Conservation (phyloP, 129 eudicot species). For the Ambrosia trifida region DNA sequence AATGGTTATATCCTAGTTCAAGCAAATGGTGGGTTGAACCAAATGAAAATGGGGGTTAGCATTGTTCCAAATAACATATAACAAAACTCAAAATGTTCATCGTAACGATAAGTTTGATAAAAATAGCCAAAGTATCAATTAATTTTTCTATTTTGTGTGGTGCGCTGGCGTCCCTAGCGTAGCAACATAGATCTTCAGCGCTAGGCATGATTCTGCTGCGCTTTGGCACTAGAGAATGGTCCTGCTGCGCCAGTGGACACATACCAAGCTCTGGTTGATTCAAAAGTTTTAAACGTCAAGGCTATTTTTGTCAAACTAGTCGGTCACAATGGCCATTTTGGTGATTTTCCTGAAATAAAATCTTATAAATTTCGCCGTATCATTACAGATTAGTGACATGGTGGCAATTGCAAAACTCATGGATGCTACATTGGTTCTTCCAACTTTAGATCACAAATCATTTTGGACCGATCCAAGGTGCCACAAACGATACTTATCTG, state of each 20-base stretch:
- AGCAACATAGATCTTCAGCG: no score
- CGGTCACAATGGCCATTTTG: no score
- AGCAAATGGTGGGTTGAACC: constrained; percentile 67
- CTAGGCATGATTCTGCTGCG: no score
- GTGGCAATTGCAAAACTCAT: constrained; percentile 62
- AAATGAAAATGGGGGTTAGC: constrained; percentile 71
- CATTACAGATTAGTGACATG: constrained; percentile 63
- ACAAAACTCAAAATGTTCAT: no score
- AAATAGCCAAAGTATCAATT: background rate
- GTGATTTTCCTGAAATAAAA: background rate
- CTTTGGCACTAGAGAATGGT: no score
- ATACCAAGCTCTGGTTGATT: no score
- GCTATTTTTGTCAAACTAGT: no score
- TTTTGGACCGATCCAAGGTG: constrained; percentile 73
- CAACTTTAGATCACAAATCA: constrained; percentile 60
- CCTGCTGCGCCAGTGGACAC: no score
- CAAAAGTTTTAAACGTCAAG: no score
- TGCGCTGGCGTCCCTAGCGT: no score
- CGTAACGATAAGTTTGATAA: background rate
- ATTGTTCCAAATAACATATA: constrained; percentile 15
- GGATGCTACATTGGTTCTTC: constrained; percentile 64
- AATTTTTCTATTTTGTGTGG: no score
- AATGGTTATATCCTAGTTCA: constrained; percentile 57
- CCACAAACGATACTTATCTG: background rate
- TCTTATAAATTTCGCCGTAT: constrained; percentile 2